These are phyloP conservation scores for Luffa aegyptiaca DNA, from an alignment of 306 rosid genomes.

Conservation along the genomic window DNA sequence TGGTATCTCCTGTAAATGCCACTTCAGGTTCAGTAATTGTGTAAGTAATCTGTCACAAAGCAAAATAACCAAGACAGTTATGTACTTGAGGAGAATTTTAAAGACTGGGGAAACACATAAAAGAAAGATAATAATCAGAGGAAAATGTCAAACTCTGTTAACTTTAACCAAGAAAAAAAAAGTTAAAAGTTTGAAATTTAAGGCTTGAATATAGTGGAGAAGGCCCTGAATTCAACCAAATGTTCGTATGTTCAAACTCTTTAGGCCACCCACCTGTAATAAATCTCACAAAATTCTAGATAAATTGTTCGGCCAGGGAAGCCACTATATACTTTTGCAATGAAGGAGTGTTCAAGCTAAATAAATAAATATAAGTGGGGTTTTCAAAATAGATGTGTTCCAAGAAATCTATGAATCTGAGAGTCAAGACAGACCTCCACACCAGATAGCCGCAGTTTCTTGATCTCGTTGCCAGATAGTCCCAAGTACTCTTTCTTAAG, in stretches of 20 bases:
- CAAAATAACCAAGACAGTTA: slow-evolving; percentile 10
- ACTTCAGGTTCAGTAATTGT: slow-evolving; percentile 65
- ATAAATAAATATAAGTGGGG: no score
- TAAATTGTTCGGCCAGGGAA: not conserved
- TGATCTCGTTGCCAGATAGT: slow-evolving; percentile 54
- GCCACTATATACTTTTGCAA: not conserved
- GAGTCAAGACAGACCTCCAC: slow-evolving; percentile 63
- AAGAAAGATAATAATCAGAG: not conserved
- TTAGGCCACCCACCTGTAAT: not conserved
- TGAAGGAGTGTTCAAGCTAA: not conserved
- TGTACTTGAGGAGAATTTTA: not conserved
- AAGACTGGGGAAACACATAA: not conserved
- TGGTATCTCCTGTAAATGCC: slow-evolving; percentile 97
- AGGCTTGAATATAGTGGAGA: not conserved
- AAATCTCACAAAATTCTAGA: not conserved
- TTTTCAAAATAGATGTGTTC: not conserved
- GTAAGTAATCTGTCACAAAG: slow-evolving; percentile 59
- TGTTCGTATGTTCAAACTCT: not conserved
- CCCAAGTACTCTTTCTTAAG: slow-evolving; percentile 61
- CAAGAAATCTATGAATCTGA: slow-evolving; percentile 10
- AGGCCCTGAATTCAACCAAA: not conserved
- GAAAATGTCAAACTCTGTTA: not conserved
- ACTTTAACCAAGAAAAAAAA: not conserved
- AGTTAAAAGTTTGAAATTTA: not conserved
- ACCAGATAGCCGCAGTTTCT: slow-evolving; percentile 59